These are phyloP conservation scores for Trypethelium eluteriae DNA, from an alignment of 495 filamentous ascomycete genomes.

Conservation along the genomic window DNA sequence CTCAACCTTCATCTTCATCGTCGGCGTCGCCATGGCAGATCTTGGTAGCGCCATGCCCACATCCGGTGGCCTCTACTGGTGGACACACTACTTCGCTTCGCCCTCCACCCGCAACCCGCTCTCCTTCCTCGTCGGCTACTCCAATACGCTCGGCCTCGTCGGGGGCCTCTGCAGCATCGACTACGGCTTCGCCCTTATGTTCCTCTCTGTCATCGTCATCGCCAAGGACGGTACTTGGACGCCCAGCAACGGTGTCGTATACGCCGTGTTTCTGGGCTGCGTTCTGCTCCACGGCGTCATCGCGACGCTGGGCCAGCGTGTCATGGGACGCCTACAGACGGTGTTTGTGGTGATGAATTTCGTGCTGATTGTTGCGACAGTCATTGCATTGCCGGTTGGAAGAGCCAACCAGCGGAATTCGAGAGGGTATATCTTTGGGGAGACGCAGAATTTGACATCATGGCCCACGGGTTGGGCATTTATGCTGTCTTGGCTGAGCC, in stretches of 20 bases:
- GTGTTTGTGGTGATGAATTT: conserved; percentile 57
- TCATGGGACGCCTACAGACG: conserved; percentile 61
- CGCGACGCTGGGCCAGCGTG: conserved; percentile 46
- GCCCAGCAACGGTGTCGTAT: conserved; percentile 52
- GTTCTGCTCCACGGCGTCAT: conserved; percentile 53
- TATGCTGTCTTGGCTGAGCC: conserved; percentile 57
- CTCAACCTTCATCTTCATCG: conserved; percentile 54
- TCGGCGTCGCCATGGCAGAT: conserved; percentile 64
- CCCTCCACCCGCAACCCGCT: conserved; percentile 54
- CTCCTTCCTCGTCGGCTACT: conserved; percentile 64
- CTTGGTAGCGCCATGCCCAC: conserved; percentile 64
- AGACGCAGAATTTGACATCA: conserved; percentile 48
- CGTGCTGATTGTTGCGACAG: conserved; percentile 54
- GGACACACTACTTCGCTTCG: conserved; percentile 61
- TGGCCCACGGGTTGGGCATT: conserved; percentile 48
- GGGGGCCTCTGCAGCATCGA: conserved; percentile 48
- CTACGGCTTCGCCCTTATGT: conserved; percentile 37
- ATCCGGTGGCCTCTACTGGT: conserved; percentile 59
- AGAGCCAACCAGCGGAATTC: conserved; percentile 37
- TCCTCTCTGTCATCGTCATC: conserved; percentile 47
- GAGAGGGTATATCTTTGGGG: conserved; percentile 42
- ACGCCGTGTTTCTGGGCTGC: conserved; percentile 54
- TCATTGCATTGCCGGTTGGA: conserved; percentile 59
- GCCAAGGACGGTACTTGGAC: conserved; percentile 57
- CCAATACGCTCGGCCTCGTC: conserved; percentile 60